phyloP scores from a whole-genome alignment of 805 yeast species.

The Kodamaea jinghongensis region DNA sequence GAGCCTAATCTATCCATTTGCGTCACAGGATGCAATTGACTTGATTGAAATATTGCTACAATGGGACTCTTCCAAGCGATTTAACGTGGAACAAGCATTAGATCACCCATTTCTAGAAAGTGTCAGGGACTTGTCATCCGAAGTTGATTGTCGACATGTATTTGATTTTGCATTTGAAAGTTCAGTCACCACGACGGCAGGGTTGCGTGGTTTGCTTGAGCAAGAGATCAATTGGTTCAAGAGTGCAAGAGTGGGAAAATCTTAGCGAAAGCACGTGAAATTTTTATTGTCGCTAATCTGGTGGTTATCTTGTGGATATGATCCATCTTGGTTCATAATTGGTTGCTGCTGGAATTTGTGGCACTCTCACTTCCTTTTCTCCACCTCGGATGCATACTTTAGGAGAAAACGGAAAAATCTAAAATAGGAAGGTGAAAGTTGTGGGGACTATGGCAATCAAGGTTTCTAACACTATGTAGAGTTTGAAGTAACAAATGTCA shows the following conservation, averaged over 20 bases:
- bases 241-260: slow-evolving; percentile 2
- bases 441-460: no score
- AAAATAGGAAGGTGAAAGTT: no score
- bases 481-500: no score
- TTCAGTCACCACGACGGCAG: slow-evolving; percentile 15
- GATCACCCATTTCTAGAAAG: slow-evolving; percentile 52
- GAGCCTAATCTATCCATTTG: slow-evolving; percentile 60
- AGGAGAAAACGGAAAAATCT: no score
- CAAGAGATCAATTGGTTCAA: slow-evolving; percentile 23
- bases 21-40: slow-evolving; percentile 48
- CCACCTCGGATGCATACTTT: no score
- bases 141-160: slow-evolving; percentile 46
- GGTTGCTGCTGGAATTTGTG: no score
- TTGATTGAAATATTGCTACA: slow-evolving; percentile 53
- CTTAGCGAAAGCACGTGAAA: no score
- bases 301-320: no score
- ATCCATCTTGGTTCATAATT: no score
- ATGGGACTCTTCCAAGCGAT: slow-evolving; percentile 63
- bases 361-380: no score
- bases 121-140: slow-evolving; percentile 56
- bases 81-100: slow-evolving; percentile 54
- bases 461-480: no score
- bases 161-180: slow-evolving; percentile 72
- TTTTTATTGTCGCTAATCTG: no score
- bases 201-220: slow-evolving; percentile 16